Evolutionary conservation across 2,329 filamentous ascomycete species (phyloP).

Genomic region (Chrysoporthe austroafricana): DNA sequence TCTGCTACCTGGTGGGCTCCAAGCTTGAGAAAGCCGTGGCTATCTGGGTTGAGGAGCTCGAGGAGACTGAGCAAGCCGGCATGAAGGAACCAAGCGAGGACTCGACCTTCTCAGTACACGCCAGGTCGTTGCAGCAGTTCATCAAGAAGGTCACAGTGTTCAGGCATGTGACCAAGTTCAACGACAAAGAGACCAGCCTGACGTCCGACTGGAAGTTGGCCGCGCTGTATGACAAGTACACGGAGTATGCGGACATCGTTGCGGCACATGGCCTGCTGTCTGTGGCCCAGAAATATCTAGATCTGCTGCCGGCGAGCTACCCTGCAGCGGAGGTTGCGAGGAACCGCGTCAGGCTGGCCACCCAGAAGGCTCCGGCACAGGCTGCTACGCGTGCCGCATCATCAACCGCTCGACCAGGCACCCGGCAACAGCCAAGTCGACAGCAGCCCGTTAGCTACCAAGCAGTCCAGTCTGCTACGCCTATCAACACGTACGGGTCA

Average conservation of each 20-base stretch:
- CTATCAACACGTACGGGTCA: slow-evolving; percentile 41
- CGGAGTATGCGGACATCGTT: slow-evolving; percentile 94
- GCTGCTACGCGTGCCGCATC: slow-evolving; percentile 39
- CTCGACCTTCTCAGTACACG: slow-evolving; percentile 90
- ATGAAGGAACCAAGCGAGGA: slow-evolving; percentile 71
- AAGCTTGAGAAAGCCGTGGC: slow-evolving; percentile 96
- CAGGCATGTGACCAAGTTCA: slow-evolving; percentile 89
- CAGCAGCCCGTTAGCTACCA: slow-evolving; percentile 53
- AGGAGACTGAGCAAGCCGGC: slow-evolving; percentile 78
- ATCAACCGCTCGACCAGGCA: slow-evolving; percentile 36
- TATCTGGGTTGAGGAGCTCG: slow-evolving; percentile 90
- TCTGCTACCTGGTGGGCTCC: slow-evolving; percentile 94
- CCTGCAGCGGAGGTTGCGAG: slow-evolving; percentile 85
- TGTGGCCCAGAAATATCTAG: slow-evolving; percentile 88
- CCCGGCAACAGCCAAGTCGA: slow-evolving; percentile 42
- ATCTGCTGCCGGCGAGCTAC: slow-evolving; percentile 81
- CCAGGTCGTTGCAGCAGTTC: slow-evolving; percentile 84
- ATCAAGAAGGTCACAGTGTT: slow-evolving; percentile 99
- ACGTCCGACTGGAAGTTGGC: slow-evolving; percentile 86
- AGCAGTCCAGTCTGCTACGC: slow-evolving; percentile 45
- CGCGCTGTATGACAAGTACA: slow-evolving; percentile 89
- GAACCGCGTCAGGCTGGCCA: slow-evolving; percentile 83
- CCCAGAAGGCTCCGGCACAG: slow-evolving; percentile 56
- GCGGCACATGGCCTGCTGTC: slow-evolving; percentile 86
- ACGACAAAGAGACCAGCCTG: slow-evolving; percentile 74